These are phyloP conservation scores for Puccinellia tenuiflora DNA, from an alignment of 176 grass and related monocot genomes.

Conservation along the genomic window DNA sequence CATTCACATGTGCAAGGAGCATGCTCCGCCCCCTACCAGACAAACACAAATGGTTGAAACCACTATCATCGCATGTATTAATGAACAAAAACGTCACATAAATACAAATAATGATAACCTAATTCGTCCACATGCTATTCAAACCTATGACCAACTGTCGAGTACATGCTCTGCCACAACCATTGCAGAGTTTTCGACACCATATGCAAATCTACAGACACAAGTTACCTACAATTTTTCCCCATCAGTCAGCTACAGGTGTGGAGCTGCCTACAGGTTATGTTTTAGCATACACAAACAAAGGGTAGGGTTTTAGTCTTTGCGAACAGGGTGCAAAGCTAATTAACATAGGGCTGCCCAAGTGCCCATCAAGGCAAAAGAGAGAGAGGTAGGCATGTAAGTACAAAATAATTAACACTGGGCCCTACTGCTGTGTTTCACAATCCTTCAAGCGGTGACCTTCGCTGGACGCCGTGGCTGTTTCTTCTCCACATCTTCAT, in stretches of 20 bases:
- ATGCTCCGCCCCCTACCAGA: neutral
- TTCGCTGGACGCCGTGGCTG: constrained; percentile 21
- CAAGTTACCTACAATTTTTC: constrained; percentile 21
- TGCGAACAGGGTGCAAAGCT: neutral
- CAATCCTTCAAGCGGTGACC: constrained; percentile 21
- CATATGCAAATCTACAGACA: constrained; percentile 32
- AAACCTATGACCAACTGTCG: constrained; percentile 11
- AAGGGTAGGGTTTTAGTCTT: neutral
- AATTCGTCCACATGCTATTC: constrained; percentile 24
- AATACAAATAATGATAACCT: neutral
- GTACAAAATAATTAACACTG: constrained; percentile 38
- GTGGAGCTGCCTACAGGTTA: constrained; percentile 33
- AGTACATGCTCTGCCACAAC: constrained; percentile 32
- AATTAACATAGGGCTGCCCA: constrained; percentile 31
- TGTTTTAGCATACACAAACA: constrained; percentile 35
- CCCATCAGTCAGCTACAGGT: constrained; percentile 39
- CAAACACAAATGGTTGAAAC: neutral
- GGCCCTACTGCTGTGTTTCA: constrained; percentile 26
- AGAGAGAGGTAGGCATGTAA: constrained; percentile 3
- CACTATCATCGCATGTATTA: neutral
- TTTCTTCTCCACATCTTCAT: constrained; percentile 23
- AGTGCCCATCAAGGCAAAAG: constrained; percentile 17
- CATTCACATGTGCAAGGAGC: no score
- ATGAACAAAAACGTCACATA: neutral
- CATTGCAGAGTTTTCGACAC: constrained; percentile 26